Evolutionary conservation across 139 green algal species (phyloP), one percentile per base, ranked within the genome.

Genomic region (Zygnema circumcarinatum): DNA sequence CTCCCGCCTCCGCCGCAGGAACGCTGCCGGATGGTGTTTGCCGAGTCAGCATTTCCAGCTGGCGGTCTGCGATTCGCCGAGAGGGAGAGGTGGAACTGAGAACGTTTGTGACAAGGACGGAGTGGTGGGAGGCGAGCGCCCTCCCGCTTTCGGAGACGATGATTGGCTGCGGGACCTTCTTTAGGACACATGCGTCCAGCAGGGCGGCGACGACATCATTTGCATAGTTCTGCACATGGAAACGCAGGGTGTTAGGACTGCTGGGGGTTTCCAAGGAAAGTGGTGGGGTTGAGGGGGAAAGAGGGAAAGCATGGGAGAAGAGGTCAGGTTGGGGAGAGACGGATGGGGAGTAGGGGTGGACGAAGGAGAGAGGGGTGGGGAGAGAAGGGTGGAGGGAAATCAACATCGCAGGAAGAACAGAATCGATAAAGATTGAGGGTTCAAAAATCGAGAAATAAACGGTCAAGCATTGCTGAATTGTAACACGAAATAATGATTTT

Each of bases 31-130:
- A 3, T 41, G 69, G 69, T 38, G 33, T 3, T 38, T 76, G 38
- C 2, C n/a, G 35, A n/a, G 33, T 41, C 25, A 87, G 79, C 2
- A 76, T 21, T 53, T 47, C 75, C 76, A 89, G 76, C 11, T 78
- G 35, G 69, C 7, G 69, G 35, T 78, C 35, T 41, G 69, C 16
- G 35, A 41, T 41, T 39, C 11, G 69, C 69, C 16, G 35, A 22
- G 69, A 52, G 11, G 35, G 7, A 16, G 11, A 7, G 69, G 31
- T 72, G 47, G 32, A 54, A 79, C 38, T 85, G n/a, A 95, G 68
- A 32, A 95, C 93, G 38, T 95, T 91, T 76, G 95, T 95, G 0
- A 95, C 89, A n/a, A 95, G 79, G 39, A 95, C 87, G 2, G 92
- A 89, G 40, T 93, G 89, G 91, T 96, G 93, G 29, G 88, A 94